phyloP scores from a whole-genome alignment of 2,329 filamentous ascomycete genomes.

The Endocalyx cinctus region DNA sequence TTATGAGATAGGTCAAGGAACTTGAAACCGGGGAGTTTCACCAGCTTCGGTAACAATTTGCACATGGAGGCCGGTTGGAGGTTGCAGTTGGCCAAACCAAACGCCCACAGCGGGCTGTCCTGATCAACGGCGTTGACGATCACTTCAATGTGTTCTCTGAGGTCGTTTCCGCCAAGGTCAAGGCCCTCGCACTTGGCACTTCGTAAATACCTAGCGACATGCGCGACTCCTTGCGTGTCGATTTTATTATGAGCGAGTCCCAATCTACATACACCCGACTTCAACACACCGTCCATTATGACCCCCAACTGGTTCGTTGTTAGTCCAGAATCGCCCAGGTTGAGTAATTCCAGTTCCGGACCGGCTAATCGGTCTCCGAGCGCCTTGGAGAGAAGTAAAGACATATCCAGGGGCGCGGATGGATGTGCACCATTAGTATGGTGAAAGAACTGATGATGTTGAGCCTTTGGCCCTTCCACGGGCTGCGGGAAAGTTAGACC shows the following conservation, averaged over 20 bases:
- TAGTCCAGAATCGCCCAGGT: constrained; percentile 74
- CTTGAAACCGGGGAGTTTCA: constrained; percentile 66
- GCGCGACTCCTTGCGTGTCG: constrained; percentile 65
- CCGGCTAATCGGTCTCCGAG: constrained; percentile 74
- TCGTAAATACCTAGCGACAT: constrained; percentile 72
- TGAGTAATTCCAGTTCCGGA: constrained; percentile 72
- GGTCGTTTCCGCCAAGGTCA: constrained; percentile 82
- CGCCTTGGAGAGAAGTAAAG: constrained; percentile 67
- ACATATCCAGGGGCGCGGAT: constrained; percentile 44
- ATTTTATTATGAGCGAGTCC: constrained; percentile 81
- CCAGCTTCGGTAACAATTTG: constrained; percentile 69
- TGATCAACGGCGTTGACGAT: constrained; percentile 50
- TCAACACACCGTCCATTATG: constrained; percentile 77
- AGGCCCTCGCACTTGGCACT: constrained; percentile 79
- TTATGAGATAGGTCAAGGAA: constrained; percentile 95
- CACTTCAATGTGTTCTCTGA: constrained; percentile 49
- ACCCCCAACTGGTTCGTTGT: constrained; percentile 65
- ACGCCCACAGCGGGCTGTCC: constrained; percentile 63
- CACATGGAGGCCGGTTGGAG: constrained; percentile 68
- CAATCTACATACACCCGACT: constrained; percentile 72
- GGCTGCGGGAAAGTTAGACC: constrained; percentile 68
- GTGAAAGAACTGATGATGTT: constrained; percentile 19
- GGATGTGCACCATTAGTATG: constrained; percentile 27
- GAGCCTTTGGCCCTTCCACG: constrained; percentile 16
- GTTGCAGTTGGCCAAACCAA: constrained; percentile 84